A percentile compares a stretch with the other conserved stretches of the same genome.
Conservation (phyloP, 495 filamentous ascomycete species). For the Penicillium roqueforti region DNA sequence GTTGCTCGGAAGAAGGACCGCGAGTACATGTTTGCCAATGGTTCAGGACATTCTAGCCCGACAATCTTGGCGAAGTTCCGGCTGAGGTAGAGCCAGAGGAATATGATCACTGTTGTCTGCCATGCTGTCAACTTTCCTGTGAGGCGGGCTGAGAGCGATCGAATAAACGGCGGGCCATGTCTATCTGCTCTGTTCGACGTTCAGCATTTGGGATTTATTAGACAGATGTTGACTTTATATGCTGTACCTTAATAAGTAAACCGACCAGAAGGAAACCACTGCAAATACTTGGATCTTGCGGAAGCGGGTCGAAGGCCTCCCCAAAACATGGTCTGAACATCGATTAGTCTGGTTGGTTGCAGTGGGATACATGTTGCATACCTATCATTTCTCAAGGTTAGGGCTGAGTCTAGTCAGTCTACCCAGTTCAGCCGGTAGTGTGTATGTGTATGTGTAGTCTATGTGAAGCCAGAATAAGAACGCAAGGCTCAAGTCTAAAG, state of each 20-base stretch:
- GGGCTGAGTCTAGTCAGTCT: background rate
- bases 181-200: conserved; percentile 60
- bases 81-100: conserved; percentile 85
- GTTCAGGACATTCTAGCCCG: conserved; percentile 87
- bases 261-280: conserved; percentile 86
- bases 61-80: conserved; percentile 92
- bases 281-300: conserved; percentile 89
- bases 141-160: conserved; percentile 66
- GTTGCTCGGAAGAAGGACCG: conserved; percentile 95
- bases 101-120: conserved; percentile 83
- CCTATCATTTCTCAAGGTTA: conserved; percentile 31
- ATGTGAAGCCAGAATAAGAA: background rate
- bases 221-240: background rate
- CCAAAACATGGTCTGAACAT: conserved; percentile 77
- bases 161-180: conserved; percentile 78
- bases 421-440: background rate
- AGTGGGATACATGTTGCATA: conserved; percentile 5
- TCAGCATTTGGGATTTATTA: background rate
- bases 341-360: background rate
- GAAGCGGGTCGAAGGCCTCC: conserved; percentile 83
- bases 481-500: background rate
- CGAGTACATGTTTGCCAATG: conserved; percentile 89
- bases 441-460: background rate
- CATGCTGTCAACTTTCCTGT: conserved; percentile 71
- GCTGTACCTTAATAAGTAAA: conserved; percentile 67